Conservation (phyloP, 2,329 filamentous ascomycete species). For the Dactylellina drechsleri region DNA sequence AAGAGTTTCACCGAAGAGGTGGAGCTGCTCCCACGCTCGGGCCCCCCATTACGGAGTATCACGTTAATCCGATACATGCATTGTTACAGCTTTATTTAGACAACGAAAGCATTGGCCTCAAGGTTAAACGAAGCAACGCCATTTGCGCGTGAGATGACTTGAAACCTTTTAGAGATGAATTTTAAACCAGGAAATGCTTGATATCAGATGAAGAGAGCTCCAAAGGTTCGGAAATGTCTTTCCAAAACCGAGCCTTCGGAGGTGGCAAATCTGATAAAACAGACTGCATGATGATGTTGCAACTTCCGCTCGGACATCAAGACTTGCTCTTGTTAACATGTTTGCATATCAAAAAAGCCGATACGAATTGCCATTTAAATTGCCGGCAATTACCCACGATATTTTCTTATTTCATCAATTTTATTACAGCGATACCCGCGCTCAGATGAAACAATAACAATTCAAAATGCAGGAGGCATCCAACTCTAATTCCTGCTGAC, state of each 20-base stretch:
- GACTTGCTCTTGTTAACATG: too few relatives aligned
- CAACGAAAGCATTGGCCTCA: not conserved
- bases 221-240: conserved; percentile 8
- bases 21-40: conserved; percentile 41
- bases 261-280: conserved; percentile 19
- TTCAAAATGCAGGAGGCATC: not conserved
- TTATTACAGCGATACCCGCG: not conserved
- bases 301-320: too few relatives aligned
- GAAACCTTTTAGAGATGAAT: too few relatives aligned
- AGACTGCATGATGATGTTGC: not conserved
- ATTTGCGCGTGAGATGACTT: too few relatives aligned
- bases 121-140: too few relatives aligned
- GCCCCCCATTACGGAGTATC: conserved; percentile 18
- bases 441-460: not conserved
- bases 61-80: conserved; percentile 46
- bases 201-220: conserved; percentile 44
- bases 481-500: conserved; percentile 9
- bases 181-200: not conserved
- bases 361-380: not conserved
- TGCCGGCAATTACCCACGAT: not conserved
- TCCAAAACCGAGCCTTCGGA: conserved; percentile 27
- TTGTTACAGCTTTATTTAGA: conserved; percentile 46
- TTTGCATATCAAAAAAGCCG: not conserved
- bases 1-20: conserved; percentile 44
- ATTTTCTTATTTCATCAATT: conserved; percentile 2